Conservation (phyloP, 2,329 filamentous ascomycete genomes). For the Claviceps africana region DNA sequence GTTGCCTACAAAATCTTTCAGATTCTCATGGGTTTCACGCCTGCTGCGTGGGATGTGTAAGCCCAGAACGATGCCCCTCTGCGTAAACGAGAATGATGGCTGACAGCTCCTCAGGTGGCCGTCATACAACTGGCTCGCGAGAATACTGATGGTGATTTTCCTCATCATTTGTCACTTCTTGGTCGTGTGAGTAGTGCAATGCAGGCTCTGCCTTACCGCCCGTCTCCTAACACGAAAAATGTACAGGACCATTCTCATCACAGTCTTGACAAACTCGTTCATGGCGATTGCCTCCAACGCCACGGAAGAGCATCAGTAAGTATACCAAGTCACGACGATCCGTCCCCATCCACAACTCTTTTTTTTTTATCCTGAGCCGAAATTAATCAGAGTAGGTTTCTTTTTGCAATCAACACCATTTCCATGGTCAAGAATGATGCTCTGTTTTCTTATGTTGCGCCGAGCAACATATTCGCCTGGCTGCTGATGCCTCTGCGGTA, state of each 20-base stretch:
- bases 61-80: constrained; percentile 11
- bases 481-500: constrained; percentile 71
- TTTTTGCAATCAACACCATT: constrained; percentile 93
- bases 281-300: constrained; percentile 91
- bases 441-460: constrained; percentile 84
- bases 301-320: constrained; percentile 70
- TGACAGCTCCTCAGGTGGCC: constrained; percentile 37
- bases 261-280: constrained; percentile 91
- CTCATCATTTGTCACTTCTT: constrained; percentile 92
- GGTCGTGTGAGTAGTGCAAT: constrained; percentile 48
- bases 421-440: constrained; percentile 98
- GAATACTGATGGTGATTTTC: constrained; percentile 62
- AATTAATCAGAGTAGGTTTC: constrained; percentile 36
- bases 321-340: not conserved
- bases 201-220: too few relatives aligned
- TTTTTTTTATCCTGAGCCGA: not conserved
- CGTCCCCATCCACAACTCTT: not conserved
- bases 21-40: constrained; percentile 89
- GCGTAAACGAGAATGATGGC: not conserved
- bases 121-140: constrained; percentile 65
- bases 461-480: constrained; percentile 86
- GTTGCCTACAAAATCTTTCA: constrained; percentile 90
- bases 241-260: constrained; percentile 69
- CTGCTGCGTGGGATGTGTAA: constrained; percentile 82
- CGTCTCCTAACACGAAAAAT: not conserved